These are phyloP conservation scores for Wickerhamiella shivajii DNA, from an alignment of 805 yeast genomes.

Conservation along the genomic window DNA sequence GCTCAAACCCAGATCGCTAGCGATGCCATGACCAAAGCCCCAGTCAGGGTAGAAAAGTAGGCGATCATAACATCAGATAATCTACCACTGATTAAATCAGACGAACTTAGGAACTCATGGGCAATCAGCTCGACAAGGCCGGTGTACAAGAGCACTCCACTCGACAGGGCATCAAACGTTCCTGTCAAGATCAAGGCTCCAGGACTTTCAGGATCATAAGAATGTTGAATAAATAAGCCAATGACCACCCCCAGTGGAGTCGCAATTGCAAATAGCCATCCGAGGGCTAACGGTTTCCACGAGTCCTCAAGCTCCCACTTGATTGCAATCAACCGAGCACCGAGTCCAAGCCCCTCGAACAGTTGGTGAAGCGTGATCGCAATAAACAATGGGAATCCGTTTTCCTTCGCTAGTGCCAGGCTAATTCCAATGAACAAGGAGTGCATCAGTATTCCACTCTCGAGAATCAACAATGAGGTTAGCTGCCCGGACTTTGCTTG, in stretches of 20 bases:
- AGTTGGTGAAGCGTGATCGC: constrained; percentile 44
- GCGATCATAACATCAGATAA: constrained; percentile 15
- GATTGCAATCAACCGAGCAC: constrained; percentile 53
- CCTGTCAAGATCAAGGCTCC: constrained; percentile 54
- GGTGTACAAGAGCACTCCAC: constrained; percentile 66
- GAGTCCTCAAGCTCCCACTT: constrained; percentile 28
- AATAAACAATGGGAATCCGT: constrained; percentile 53
- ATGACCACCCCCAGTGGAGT: constrained; percentile 68
- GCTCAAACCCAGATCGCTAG: constrained; percentile 50
- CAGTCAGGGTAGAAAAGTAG: constrained; percentile 29
- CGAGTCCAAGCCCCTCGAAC: constrained; percentile 79
- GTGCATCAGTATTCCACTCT: constrained; percentile 71
- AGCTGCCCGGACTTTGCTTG: background rate
- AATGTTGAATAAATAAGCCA: constrained; percentile 58
- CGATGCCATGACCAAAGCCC: constrained; percentile 48
- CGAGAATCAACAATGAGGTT: constrained; percentile 26
- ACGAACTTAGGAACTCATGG: constrained; percentile 47
- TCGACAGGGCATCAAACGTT: constrained; percentile 55
- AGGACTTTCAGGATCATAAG: constrained; percentile 38
- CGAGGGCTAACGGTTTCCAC: constrained; percentile 29
- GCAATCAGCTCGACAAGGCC: constrained; percentile 72
- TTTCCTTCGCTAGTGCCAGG: constrained; percentile 63
- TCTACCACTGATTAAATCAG: constrained; percentile 15
- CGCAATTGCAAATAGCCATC: constrained; percentile 34
- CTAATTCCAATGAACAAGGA: constrained; percentile 71